Base-by-base conservation (phyloP, 306 rosid genomes). In the Glycine tomentella region DNA sequence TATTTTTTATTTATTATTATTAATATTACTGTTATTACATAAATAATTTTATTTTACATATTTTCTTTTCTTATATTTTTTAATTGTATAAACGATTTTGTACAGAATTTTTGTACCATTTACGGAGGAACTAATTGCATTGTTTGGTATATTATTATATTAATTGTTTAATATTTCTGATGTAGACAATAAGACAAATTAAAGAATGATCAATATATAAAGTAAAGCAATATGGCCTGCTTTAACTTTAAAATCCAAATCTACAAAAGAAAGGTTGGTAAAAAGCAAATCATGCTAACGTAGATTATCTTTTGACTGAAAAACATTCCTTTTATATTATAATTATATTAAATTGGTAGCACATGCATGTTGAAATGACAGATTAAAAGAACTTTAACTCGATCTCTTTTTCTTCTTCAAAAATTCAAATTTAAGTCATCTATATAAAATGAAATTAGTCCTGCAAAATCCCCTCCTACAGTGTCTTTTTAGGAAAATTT, bases 231-330 rank as follows among this genome's bases (percentile, higher is more conserved):
- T 55, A 9, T 73, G 51, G 8, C 34, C 2, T n/a, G 49, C 76
- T 13, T 52, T 52, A 52, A 34, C 76, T 72, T 72, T 51, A 33
- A n/a, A 49, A 34, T 33, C 15, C 12, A 33, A 52, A 72, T 72
- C 34, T 34, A 50, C 17, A 14, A 72, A 52, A 4, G 14, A 31
- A 36, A n/a, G 33, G 3, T 72, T 52, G 76, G 48, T 40, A 17
- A 10, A 56, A 73, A 55, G 3, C 78, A 73, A 36, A 53, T 72
- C 66, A 40, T 71, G 75, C 45, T 13, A 70, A 71, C 59, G 45
- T 31, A 7, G 10, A 36, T 36, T 56, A 12, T 62, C 40, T 74
- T 74, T 58, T 57, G 33, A 74, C 50, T 55, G 44, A 63, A 62
- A 25, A 72, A 34, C 17, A 66, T 66, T 57, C 51, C 51, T 74